Percentiles rank a stretch among this genome's conserved stretches.
Conservation (phyloP, 1,284 basidiomycete genomes). For the Trichosporon coremiiforme region DNA sequence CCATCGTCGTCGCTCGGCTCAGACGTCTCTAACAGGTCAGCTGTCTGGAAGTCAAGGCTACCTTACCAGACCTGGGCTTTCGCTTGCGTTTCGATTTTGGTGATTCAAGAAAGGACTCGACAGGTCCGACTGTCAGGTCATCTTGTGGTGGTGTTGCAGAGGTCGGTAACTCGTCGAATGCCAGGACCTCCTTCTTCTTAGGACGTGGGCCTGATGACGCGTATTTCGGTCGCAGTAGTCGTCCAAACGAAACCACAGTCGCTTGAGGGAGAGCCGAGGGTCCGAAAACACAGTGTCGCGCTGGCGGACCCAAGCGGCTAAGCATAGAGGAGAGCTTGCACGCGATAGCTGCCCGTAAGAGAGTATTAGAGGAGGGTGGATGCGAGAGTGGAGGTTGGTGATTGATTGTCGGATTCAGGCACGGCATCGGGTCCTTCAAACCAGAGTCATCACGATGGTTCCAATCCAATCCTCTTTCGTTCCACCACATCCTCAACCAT, state of each 20-base stretch:
- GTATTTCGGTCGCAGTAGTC: background rate
- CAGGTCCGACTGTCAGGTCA: constrained; percentile 23
- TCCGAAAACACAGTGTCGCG: constrained; percentile 12
- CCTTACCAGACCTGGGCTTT: constrained; percentile 4
- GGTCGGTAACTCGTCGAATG: constrained; percentile 29
- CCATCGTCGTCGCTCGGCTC: constrained; percentile 20
- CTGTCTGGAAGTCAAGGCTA: background rate
- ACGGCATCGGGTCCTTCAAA: constrained; percentile 9
- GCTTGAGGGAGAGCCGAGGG: constrained; percentile 13
- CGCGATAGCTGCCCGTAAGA: background rate
- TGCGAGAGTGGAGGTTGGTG: background rate
- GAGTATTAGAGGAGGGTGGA: background rate
- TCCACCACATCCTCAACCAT: constrained; percentile 9
- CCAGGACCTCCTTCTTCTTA: constrained; percentile 13
- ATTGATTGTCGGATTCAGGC: background rate
- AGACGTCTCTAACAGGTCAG: background rate
- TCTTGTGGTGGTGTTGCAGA: constrained; percentile 24
- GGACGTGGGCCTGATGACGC: background rate
- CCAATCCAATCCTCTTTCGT: background rate
- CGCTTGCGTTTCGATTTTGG: background rate
- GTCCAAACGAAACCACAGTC: background rate
- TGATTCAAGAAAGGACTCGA: constrained; percentile 25
- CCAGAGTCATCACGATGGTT: constrained; percentile 9
- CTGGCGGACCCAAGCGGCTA: constrained; percentile 22
- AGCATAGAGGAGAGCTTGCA: constrained; percentile 11